A percentile compares a stretch with the other conserved stretches of the same genome.
phyloP scores from a whole-genome alignment of 805 yeast species.

The Ogataea chonburiensis region DNA sequence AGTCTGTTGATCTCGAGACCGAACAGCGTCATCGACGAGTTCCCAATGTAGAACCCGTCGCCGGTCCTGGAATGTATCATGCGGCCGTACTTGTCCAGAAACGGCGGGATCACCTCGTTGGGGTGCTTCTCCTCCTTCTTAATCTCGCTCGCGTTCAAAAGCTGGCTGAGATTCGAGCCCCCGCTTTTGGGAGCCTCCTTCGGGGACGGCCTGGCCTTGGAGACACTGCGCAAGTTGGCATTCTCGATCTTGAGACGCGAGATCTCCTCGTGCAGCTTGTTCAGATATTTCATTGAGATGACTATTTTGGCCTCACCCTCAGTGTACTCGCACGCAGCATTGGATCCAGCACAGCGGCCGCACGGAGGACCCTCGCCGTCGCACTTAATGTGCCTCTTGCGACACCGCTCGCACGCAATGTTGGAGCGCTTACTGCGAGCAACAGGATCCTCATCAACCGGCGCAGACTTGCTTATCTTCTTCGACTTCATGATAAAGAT shows the following conservation, averaged over 20 bases:
- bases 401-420: slow-evolving; percentile 59
- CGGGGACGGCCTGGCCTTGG: slow-evolving; percentile 24
- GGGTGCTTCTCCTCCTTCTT: slow-evolving; percentile 8
- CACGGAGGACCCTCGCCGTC: slow-evolving; percentile 74
- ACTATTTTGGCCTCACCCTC: slow-evolving; percentile 73
- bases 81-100: slow-evolving; percentile 68
- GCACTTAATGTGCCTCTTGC: slow-evolving; percentile 71
- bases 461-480: background rate
- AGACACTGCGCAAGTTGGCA: slow-evolving; percentile 48
- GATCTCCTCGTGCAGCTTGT: slow-evolving; percentile 65
- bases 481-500: slow-evolving; percentile 2
- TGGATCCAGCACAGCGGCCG: slow-evolving; percentile 54
- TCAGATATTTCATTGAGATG: slow-evolving; percentile 67
- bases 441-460: slow-evolving; percentile 2
- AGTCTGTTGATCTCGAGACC: slow-evolving; percentile 71
- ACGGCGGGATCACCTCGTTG: slow-evolving; percentile 65
- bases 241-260: slow-evolving; percentile 65
- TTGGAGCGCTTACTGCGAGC: slow-evolving; percentile 23
- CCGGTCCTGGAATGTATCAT: slow-evolving; percentile 74
- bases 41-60: slow-evolving; percentile 72
- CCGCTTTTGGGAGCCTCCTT: background rate
- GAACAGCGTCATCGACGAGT: slow-evolving; percentile 79
- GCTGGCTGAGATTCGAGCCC: slow-evolving; percentile 3
- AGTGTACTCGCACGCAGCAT: slow-evolving; percentile 62
- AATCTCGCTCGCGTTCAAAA: slow-evolving; percentile 2